Percentiles rank a stretch among this genome's conserved stretches.
Evolutionary conservation across 805 yeast species (phyloP).

Genomic region (Starmerella sp.): DNA sequence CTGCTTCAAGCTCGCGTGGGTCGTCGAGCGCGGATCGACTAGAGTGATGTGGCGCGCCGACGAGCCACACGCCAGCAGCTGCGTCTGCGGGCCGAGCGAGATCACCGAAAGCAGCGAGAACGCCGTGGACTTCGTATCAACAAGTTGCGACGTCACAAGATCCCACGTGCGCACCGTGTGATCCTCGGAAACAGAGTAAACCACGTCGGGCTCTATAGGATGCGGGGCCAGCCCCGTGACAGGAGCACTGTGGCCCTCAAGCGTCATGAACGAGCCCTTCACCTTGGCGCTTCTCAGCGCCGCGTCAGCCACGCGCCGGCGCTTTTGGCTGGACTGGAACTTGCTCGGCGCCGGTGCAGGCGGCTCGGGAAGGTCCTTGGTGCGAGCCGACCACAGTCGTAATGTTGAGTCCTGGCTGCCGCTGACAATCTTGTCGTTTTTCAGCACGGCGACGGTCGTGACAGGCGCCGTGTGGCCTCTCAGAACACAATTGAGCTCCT

Average conservation of each 20-base stretch:
- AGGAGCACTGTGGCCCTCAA: slow-evolving; percentile 76
- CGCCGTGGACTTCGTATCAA: slow-evolving; percentile 80
- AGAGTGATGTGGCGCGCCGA: slow-evolving; percentile 94
- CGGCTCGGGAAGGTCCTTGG: slow-evolving; percentile 63
- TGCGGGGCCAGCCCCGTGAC: slow-evolving; percentile 80
- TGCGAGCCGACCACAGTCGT: slow-evolving; percentile 80
- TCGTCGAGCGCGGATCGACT: slow-evolving; percentile 75
- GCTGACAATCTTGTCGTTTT: slow-evolving; percentile 50
- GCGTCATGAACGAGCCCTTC: slow-evolving; percentile 66
- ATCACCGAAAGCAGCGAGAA: slow-evolving; percentile 70
- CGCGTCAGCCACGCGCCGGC: slow-evolving; percentile 69
- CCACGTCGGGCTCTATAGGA: slow-evolving; percentile 61
- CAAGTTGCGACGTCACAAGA: slow-evolving; percentile 69
- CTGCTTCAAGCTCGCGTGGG: slow-evolving; percentile 53
- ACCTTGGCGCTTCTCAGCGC: slow-evolving; percentile 60
- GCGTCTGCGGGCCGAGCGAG: slow-evolving; percentile 51
- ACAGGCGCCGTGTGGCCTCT: slow-evolving; percentile 88
- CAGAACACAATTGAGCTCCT: slow-evolving; percentile 66
- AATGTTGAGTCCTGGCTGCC: slow-evolving; percentile 72
- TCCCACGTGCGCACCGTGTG: slow-evolving; percentile 97
- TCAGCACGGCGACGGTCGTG: slow-evolving; percentile 45
- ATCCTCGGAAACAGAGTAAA: slow-evolving; percentile 90
- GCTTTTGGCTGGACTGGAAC: slow-evolving; percentile 75
- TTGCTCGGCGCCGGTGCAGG: slow-evolving; percentile 27
- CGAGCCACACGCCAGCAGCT: slow-evolving; percentile 79